A percentile compares a stretch with the other conserved stretches of the same genome.
These are phyloP conservation scores for Diaporthe velutina DNA, from an alignment of 2,329 filamentous ascomycete genomes.

Conservation along the genomic window DNA sequence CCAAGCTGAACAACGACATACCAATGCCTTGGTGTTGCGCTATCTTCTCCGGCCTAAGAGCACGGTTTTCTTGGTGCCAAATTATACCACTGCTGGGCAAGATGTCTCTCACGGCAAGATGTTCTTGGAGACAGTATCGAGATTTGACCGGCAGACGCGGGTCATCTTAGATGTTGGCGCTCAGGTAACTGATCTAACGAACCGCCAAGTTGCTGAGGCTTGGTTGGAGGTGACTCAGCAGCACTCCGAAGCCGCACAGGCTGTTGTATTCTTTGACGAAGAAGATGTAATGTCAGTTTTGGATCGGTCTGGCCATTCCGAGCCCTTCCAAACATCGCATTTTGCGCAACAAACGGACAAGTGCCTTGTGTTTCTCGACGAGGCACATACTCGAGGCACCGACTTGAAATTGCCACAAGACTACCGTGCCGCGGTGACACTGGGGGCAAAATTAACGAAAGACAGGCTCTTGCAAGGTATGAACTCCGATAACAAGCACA, in stretches of 20 bases:
- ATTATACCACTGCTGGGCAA: conserved; percentile 9
- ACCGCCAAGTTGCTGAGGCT: conserved; percentile 61
- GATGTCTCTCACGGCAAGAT: conserved; percentile 50
- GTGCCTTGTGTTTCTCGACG: conserved; percentile 78
- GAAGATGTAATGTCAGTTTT: conserved; percentile 67
- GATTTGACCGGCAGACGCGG: conserved; percentile 47
- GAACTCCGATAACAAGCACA: conserved; percentile 37
- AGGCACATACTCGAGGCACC: conserved; percentile 78
- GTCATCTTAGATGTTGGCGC: conserved; percentile 81
- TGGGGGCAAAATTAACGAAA: conserved; percentile 75
- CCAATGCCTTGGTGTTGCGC: conserved; percentile 75
- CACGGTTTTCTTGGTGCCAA: conserved; percentile 47
- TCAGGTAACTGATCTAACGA: conserved; percentile 74
- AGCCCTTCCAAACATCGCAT: conserved; percentile 69
- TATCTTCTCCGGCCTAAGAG: conserved; percentile 70
- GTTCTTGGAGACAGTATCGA: conserved; percentile 61
- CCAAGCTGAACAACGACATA: conserved; percentile 67
- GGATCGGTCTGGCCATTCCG: conserved; percentile 58
- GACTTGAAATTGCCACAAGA: conserved; percentile 71
- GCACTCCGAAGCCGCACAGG: conserved; percentile 48
- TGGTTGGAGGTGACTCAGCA: conserved; percentile 61
- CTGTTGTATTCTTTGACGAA: conserved; percentile 70
- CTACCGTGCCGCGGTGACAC: conserved; percentile 75
- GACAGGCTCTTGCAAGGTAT: conserved; percentile 77
- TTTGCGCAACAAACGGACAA: conserved; percentile 66